A percentile compares a stretch with the other conserved stretches of the same genome.
Conservation (phyloP, 345 rosid genomes). For the Salix suchowensis region DNA sequence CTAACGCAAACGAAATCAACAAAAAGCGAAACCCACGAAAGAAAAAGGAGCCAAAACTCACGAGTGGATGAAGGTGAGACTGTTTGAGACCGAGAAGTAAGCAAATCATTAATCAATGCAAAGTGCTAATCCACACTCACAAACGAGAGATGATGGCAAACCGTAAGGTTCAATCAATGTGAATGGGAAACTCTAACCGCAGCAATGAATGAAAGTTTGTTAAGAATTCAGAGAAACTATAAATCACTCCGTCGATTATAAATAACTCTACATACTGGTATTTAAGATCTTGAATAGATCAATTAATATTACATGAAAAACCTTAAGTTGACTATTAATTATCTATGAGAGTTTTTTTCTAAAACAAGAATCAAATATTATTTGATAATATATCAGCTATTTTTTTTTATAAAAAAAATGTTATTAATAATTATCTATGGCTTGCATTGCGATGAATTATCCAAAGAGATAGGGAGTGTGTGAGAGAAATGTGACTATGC, state of each 20-base stretch:
- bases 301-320: no score
- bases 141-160: neutral
- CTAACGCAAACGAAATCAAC: neutral
- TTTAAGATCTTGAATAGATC: no score
- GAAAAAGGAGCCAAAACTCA: neutral
- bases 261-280: fast-evolving
- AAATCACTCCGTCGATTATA: neutral
- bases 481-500: neutral
- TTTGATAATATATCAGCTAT: no score
- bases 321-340: no score
- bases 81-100: neutral
- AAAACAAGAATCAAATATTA: no score
- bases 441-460: no score
- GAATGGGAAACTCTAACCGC: neutral
- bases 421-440: no score
- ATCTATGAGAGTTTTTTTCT: no score
- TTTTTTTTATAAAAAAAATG: no score
- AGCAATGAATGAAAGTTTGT: neutral
- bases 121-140: neutral
- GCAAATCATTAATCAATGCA: neutral
- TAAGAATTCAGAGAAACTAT: neutral
- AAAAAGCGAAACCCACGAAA: neutral
- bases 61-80: neutral
- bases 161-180: slow-evolving; percentile 18
- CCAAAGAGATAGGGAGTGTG: neutral